Conservation (phyloP, 768 basidiomycete genomes). For the Agrocybe pediades region DNA sequence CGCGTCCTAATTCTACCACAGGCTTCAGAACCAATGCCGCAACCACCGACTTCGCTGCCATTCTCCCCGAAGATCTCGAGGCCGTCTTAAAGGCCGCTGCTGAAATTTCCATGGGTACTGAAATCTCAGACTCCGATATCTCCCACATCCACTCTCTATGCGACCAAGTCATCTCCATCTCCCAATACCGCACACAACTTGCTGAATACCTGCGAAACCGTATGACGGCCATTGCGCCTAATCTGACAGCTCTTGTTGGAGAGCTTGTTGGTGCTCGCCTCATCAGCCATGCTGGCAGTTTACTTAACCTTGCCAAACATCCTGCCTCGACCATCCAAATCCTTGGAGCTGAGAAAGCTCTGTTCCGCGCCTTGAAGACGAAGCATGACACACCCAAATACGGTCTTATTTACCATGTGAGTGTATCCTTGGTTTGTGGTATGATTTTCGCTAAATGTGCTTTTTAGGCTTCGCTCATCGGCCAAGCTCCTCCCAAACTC, state of each 20-base stretch:
- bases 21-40: constrained; percentile 95
- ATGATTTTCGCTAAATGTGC: neutral
- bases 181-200: constrained; percentile 91
- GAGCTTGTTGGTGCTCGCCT: constrained; percentile 92
- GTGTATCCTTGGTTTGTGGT: constrained; percentile 18
- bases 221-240: constrained; percentile 98
- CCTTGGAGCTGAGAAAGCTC: constrained; percentile 95
- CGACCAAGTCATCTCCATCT: constrained; percentile 97
- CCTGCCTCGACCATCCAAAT: constrained; percentile 99
- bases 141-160: constrained; percentile 96
- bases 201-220: constrained; percentile 96
- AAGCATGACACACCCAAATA: constrained; percentile 99
- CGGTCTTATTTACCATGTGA: constrained; percentile 96
- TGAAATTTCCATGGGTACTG: constrained; percentile 99
- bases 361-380: constrained; percentile 97
- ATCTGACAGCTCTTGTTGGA: constrained; percentile 89
- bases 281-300: constrained; percentile 94
- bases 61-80: constrained; percentile 98
- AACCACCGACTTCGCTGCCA: constrained; percentile 80
- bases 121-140: constrained; percentile 96
- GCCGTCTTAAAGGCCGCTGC: constrained; percentile 93
- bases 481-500: constrained; percentile 95
- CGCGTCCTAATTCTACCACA: constrained; percentile 24
- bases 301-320: constrained; percentile 95
- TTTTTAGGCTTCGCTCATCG: constrained; percentile 85